Conservation (phyloP, 2,329 filamentous ascomycete genomes). For the Karstenula rhodostoma region DNA sequence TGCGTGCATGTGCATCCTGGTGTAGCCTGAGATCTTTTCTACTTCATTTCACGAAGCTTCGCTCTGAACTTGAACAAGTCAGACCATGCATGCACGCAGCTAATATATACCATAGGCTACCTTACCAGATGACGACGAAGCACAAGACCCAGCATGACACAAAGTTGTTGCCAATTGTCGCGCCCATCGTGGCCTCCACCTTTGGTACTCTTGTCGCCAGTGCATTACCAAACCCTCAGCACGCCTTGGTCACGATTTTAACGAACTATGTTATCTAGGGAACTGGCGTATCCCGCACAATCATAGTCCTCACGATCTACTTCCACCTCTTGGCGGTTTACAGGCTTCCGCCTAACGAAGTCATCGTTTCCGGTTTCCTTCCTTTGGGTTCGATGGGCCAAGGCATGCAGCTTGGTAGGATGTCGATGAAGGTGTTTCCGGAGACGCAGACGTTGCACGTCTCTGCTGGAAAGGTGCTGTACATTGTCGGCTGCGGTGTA, state of each 20-base stretch:
- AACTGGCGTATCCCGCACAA: constrained; percentile 65
- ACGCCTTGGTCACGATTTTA: constrained; percentile 67
- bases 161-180: not conserved
- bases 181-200: constrained; percentile 61
- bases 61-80: not conserved
- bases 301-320: constrained; percentile 69
- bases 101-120: too few species aligned
- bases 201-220: constrained; percentile 68
- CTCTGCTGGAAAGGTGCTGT: constrained; percentile 59
- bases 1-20: not conserved
- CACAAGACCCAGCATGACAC: not conserved
- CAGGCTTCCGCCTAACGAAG: constrained; percentile 68
- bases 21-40: not conserved
- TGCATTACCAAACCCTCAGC: constrained; percentile 60
- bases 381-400: constrained; percentile 68
- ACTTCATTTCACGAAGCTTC: not conserved
- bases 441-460: constrained; percentile 40
- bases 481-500: constrained; percentile 61
- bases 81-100: too few species aligned
- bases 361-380: constrained; percentile 70
- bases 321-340: constrained; percentile 71
- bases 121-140: not conserved
- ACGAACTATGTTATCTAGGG: constrained; percentile 72
- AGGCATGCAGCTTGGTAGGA: constrained; percentile 54
- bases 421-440: constrained; percentile 50